Base-by-base conservation (phyloP, 225 moss, liverwort and hornwort species). In the Bryum argenteum region DNA sequence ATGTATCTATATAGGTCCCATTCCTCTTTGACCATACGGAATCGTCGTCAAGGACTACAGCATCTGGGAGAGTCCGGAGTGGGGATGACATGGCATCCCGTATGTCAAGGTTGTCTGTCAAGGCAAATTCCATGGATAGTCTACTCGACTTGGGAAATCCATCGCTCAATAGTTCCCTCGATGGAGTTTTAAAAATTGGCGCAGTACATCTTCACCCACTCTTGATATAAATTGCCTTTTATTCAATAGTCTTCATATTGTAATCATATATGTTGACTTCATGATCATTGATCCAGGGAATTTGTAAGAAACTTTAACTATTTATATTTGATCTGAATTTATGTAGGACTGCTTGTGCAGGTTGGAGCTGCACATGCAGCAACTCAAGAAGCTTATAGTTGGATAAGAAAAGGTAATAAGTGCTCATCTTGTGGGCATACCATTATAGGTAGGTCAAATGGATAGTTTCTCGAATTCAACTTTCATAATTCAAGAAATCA, bases 351-450 rank as follows among this genome's bases (percentile, higher is more conserved):
- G 44, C 11, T 47, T 17, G 13, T 72, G 73, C 78, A 87, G 83
- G 81, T 83, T 52, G 83, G 83, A 58, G 83, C 76, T 72, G 83
- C 76, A 13, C 83, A 87, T 65, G 83, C 83, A 8, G 83, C 81
- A 54, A 52, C 78, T 10, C 87, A 83, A 63, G 87, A 87, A 54
- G 78, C 78, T 11, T 87, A 67, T 18, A 83, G 67, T 70, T 83
- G 70, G 67, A 69, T 83, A 50, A 87, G 72, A 66, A 87, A 83
- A 83, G 76, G 78, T 72, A 80, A 65, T 15, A 3, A 58, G 68
- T 33, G 33, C 33, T 33, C 33, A 33, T 33, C 33, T 5, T 33
- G 33, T 33, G 33, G 33, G 33, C 33, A 33, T 33, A 33, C 33
- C 33, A 33, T 33, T 6, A 33, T 5, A 6, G 33, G 33, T 33